Base-by-base conservation (phyloP, 139 green algal species). In the Auxenochlorella protothecoides region DNA sequence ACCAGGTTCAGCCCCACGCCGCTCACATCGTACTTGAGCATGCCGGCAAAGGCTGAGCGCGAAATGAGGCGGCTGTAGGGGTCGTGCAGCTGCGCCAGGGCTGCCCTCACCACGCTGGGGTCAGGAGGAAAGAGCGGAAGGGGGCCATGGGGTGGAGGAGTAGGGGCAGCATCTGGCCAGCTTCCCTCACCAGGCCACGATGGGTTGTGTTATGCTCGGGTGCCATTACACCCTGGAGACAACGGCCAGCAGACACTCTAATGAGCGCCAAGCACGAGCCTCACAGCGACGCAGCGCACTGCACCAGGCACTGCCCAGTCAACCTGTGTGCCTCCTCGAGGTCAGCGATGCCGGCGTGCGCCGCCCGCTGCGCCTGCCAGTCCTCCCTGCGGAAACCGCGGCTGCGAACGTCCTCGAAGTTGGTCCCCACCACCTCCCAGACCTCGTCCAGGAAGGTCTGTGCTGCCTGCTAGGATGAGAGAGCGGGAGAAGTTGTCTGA, bases 1-100 rank as follows among this genome's bases (percentile, higher is more conserved):
- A 88, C 91, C 62, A 98, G 84, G 77, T 98, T 97, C 55, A 98
- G 80, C 0, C 93, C 94, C 11, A 98, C 84, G 2, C 93, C 94
- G 5, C 87, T 96, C 7, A 98, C 82, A 79, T 98, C 94, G 66
- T 97, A 98, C 79, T 96, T 96, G 44, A 85, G 80, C 84, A 98
- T 93, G 60, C 74, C 76, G 2, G 76, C 65, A 73, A 98, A 97
- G 72, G 97, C 85, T 0, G 59, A 5, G 3, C 84, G 87, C 4
- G 85, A 75, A 15, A 97, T 86, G 78, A 97, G 96, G 52, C 92
- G 84, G 55, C 89, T 91, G 85, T 96, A 98, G 4, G 89, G 92
- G 79, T 98, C 94, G 0, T 76, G 72, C 55, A 96, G 74, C 6
- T 77, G 53, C 10, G 82, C 82, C 54, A 79, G 77, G 4, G 27